A percentile compares a stretch with the other conserved stretches of the same genome.
Conservation (phyloP, 352 stramenopile species). For the Globisporangium perplexum region DNA sequence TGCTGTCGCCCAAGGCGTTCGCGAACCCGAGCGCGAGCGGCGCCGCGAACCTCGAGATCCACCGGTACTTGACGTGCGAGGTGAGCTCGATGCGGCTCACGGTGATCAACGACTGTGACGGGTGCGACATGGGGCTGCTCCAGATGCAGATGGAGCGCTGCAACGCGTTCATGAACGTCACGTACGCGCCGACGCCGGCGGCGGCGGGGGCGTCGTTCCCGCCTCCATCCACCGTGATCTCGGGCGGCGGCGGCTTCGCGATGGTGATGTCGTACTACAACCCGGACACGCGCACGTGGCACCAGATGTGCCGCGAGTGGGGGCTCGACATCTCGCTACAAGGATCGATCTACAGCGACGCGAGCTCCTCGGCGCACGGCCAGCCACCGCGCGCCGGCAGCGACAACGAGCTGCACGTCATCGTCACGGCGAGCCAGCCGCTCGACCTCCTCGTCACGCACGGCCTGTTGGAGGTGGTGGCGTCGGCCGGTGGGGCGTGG, state of each 20-base stretch:
- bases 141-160: slow-evolving; percentile 69
- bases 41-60: slow-evolving; percentile 31
- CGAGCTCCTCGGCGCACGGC: not conserved
- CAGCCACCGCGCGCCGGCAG: slow-evolving; percentile 12
- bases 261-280: slow-evolving; percentile 79
- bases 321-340: slow-evolving; percentile 62
- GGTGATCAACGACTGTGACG: slow-evolving; percentile 83
- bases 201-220: slow-evolving; percentile 7
- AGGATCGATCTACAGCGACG: slow-evolving; percentile 23
- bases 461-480: slow-evolving; percentile 66
- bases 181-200: slow-evolving; percentile 23
- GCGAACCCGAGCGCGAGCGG: not conserved
- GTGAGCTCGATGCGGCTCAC: slow-evolving; percentile 60
- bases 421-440: slow-evolving; percentile 61
- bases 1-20: slow-evolving; percentile 17
- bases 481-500: slow-evolving; percentile 72
- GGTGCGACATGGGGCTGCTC: slow-evolving; percentile 79
- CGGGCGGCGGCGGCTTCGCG: slow-evolving; percentile 56
- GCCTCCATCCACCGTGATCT: slow-evolving; percentile 44
- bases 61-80: slow-evolving; percentile 77
- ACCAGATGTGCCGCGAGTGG: slow-evolving; percentile 79
- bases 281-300: slow-evolving; percentile 73
- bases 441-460: slow-evolving; percentile 77
- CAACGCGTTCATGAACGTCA: slow-evolving; percentile 74
- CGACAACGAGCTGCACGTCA: slow-evolving; percentile 66